A percentile compares a stretch with the other conserved stretches of the same genome.
Evolutionary conservation across 805 yeast species (phyloP).

Genomic region (Phaffomyces thermotolerans): DNA sequence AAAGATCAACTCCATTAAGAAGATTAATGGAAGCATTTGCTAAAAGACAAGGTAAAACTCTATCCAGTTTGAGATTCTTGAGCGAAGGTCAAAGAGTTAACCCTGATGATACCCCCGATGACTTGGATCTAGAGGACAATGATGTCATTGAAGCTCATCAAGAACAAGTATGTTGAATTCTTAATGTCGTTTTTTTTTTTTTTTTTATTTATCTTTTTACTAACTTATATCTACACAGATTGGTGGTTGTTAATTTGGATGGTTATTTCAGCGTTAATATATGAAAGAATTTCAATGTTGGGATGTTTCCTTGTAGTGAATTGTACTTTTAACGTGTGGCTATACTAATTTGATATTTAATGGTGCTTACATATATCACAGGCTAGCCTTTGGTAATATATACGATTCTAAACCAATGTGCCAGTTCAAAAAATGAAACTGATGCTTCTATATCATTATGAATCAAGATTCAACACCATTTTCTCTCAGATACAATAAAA

Average conservation of each 20-base stretch:
- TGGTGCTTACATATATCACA: too few relatives aligned
- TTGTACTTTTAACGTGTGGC: too few relatives aligned
- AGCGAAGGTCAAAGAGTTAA: slow-evolving; percentile 89
- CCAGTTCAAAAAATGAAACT: too few relatives aligned
- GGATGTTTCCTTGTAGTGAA: too few relatives aligned
- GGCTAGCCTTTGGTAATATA: too few relatives aligned
- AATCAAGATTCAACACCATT: too few relatives aligned
- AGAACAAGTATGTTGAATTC: slow-evolving; percentile 65
- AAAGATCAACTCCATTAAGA: slow-evolving; percentile 83
- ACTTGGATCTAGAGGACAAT: slow-evolving; percentile 88
- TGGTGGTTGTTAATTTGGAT: slow-evolving; percentile 10
- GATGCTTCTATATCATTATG: too few relatives aligned
- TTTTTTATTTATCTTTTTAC: slow-evolving; percentile 19
- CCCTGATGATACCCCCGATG: slow-evolving; percentile 88
- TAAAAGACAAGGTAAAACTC: slow-evolving; percentile 90
- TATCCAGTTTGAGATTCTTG: slow-evolving; percentile 76
- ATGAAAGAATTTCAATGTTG: too few relatives aligned
- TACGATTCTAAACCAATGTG: too few relatives aligned
- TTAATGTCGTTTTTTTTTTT: background rate
- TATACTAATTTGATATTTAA: too few relatives aligned
- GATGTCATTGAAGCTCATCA: slow-evolving; percentile 96
- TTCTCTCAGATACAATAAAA: too few relatives aligned
- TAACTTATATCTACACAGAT: slow-evolving; percentile 10
- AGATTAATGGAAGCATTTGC: slow-evolving; percentile 98
- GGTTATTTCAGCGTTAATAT: too few relatives aligned